These are phyloP conservation scores for Gonapodya sp. DNA, from an alignment of 192 early-diverging fungal species.

Conservation along the genomic window DNA sequence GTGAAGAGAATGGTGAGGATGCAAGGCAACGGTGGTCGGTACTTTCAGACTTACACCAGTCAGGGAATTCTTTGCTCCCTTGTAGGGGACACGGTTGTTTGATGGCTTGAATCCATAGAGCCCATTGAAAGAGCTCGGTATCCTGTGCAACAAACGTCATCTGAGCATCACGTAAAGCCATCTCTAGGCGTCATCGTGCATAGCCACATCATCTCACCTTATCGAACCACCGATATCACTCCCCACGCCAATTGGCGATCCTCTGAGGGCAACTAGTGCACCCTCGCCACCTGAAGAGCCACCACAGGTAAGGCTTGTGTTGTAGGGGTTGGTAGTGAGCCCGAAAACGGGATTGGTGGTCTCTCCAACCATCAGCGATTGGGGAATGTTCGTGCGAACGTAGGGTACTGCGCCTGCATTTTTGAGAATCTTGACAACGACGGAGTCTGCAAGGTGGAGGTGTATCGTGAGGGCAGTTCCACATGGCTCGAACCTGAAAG, in stretches of 20 bases:
- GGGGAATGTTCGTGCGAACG: constrained; percentile 12
- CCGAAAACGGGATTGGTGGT: constrained; percentile 10
- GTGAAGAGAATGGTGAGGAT: neutral
- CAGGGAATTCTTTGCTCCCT: neutral
- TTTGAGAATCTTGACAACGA: neutral
- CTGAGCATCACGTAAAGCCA: too few relatives aligned
- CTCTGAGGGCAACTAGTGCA: constrained; percentile 7
- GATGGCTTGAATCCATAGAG: constrained; percentile 11
- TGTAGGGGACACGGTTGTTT: constrained; percentile 6
- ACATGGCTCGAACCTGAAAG: neutral
- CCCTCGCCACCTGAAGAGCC: constrained; percentile 15
- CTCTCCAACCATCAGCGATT: constrained; percentile 2
- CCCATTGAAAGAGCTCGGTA: neutral
- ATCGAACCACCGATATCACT: constrained; percentile 15
- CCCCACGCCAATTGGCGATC: neutral
- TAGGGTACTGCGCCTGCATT: constrained; percentile 7
- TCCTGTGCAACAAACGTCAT: neutral
- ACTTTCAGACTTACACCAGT: neutral
- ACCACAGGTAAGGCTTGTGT: constrained; percentile 7
- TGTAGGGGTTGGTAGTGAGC: constrained; percentile 11
- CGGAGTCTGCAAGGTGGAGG: constrained; percentile 6
- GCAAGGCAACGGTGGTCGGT: neutral
- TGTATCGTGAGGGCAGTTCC: neutral
- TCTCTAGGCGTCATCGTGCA: too few relatives aligned
- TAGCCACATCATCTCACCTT: neutral